phyloP scores from a whole-genome alignment of 1,284 basidiomycete genomes.

The Agaricales sp. region DNA sequence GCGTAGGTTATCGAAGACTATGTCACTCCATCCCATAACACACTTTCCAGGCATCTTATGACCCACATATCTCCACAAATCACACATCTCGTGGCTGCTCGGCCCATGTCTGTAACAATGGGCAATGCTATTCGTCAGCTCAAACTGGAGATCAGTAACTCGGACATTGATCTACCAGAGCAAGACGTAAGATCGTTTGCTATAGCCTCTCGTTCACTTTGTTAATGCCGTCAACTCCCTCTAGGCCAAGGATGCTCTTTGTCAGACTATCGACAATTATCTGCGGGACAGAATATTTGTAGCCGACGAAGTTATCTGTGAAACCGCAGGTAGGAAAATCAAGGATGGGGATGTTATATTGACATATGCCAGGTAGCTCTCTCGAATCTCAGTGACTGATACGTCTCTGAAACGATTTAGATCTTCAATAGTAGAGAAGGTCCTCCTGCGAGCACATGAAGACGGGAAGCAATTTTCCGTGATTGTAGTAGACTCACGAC shows the following conservation, averaged over 20 bases:
- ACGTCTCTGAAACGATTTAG: slow-evolving; percentile 28
- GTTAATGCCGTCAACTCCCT: slow-evolving; percentile 5
- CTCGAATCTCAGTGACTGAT: slow-evolving; percentile 2
- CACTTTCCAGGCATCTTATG: slow-evolving; percentile 79
- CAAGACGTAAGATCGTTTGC: slow-evolving; percentile 87
- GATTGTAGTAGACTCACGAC: slow-evolving; percentile 90
- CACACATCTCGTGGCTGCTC: slow-evolving; percentile 75
- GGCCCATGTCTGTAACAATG: slow-evolving; percentile 93
- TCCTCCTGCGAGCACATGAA: slow-evolving; percentile 71
- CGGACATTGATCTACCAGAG: slow-evolving; percentile 87
- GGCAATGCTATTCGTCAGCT: slow-evolving; percentile 91
- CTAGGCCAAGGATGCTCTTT: slow-evolving; percentile 82
- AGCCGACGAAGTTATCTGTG: slow-evolving; percentile 90
- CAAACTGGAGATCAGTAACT: slow-evolving; percentile 91
- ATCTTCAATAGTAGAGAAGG: slow-evolving; percentile 91
- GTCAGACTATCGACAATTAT: slow-evolving; percentile 86
- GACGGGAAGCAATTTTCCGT: slow-evolving; percentile 78
- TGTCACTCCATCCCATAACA: slow-evolving; percentile 71
- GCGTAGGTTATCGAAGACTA: slow-evolving; percentile 88
- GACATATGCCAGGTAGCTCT: slow-evolving; percentile 76
- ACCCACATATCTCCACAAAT: slow-evolving; percentile 88
- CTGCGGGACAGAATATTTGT: slow-evolving; percentile 90
- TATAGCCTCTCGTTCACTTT: slow-evolving; percentile 3
- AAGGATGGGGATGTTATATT: slow-evolving; percentile 88
- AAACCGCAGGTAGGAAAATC: slow-evolving; percentile 86